Evolutionary conservation across 139 green algal species (phyloP), one percentile per base, ranked within the genome.

Genomic region (Volvox reticuliferus): DNA sequence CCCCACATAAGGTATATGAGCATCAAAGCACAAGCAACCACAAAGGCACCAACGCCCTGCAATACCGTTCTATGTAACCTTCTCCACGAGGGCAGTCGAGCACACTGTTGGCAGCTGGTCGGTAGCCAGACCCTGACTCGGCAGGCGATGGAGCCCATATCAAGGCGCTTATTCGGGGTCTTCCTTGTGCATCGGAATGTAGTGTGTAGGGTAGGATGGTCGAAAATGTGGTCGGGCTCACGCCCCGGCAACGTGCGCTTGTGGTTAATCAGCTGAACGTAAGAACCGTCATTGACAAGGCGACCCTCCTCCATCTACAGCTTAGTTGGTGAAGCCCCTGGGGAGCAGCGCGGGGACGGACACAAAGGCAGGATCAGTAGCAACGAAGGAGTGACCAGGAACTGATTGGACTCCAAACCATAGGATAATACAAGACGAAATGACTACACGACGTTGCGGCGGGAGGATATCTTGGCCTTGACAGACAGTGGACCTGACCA

Each of bases 321-420:
- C 28, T 99, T 63, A 98, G 86, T 95, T 94, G 78, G 98, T 99
- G 96, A 99, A 99, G 90, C 98, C 98, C 97, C 96, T 98, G 93
- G 12, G 82, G 32, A 32, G 21, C 30, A 71, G 61, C 65, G 65
- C 16, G 16, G 65, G 21, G 65, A 71, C 26, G 71, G 28, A 63
- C n/a, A n/a, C n/a, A n/a, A n/a, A n/a, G n/a, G n/a, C 61, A 62
- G 44, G 44, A 55, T 9, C 44, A n/a, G n/a, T n/a, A 55, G 44
- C 44, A 9, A 55, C 19, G 28, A 79, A 32, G 73, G 67, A n/a
- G 12, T 28, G 24, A 28, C 67, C 22, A 75, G 14, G 67, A 75
- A 75, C 67, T 32, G 67, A 55, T 14, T 55, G 44, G 9, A 9
- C 44, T 55, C 9, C 9, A 55, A 55, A 55, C 44, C 5, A 5